These are phyloP conservation scores for Rutstroemia sydowiana DNA, from an alignment of 2,329 filamentous ascomycete species.

Conservation along the genomic window DNA sequence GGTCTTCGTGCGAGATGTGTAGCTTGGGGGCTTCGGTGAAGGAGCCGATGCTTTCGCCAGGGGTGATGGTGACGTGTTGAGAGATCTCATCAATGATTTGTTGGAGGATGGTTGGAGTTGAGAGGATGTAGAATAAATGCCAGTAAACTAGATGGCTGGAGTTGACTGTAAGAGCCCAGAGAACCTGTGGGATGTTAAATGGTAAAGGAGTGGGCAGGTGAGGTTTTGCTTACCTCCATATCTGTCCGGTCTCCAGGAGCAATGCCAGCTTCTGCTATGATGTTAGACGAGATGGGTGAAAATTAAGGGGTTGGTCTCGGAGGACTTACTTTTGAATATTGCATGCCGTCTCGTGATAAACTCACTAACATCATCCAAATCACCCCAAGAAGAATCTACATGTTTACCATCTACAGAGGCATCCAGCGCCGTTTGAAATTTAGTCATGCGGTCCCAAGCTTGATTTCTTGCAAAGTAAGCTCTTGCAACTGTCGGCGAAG, in stretches of 20 bases:
- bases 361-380: slow-evolving; percentile 41
- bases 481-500: slow-evolving; percentile 41
- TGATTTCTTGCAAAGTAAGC: slow-evolving; percentile 40
- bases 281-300: slow-evolving; percentile 11
- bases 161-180: slow-evolving; percentile 50
- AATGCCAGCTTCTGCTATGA: neutral
- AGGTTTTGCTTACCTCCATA: slow-evolving; percentile 29
- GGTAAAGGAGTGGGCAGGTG: neutral
- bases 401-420: slow-evolving; percentile 36
- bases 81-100: slow-evolving; percentile 39
- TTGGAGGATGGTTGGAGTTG: slow-evolving; percentile 33
- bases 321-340: slow-evolving; percentile 30
- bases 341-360: slow-evolving; percentile 36
- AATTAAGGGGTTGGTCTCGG: slow-evolving; percentile 17
- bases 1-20: slow-evolving; percentile 33
- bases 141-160: slow-evolving; percentile 45
- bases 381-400: slow-evolving; percentile 35
- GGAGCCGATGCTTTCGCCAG: slow-evolving; percentile 25
- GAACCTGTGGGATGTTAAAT: slow-evolving; percentile 26
- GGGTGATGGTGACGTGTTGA: slow-evolving; percentile 33
- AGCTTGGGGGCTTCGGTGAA: slow-evolving; percentile 32
- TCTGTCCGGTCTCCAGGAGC: slow-evolving; percentile 33
- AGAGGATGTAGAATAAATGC: slow-evolving; percentile 40
- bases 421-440: slow-evolving; percentile 37
- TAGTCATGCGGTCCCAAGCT: slow-evolving; percentile 34